Percentiles rank a stretch among this genome's conserved stretches.
Conservation (phyloP, 257 asterid species). For the Solanum piurae region DNA sequence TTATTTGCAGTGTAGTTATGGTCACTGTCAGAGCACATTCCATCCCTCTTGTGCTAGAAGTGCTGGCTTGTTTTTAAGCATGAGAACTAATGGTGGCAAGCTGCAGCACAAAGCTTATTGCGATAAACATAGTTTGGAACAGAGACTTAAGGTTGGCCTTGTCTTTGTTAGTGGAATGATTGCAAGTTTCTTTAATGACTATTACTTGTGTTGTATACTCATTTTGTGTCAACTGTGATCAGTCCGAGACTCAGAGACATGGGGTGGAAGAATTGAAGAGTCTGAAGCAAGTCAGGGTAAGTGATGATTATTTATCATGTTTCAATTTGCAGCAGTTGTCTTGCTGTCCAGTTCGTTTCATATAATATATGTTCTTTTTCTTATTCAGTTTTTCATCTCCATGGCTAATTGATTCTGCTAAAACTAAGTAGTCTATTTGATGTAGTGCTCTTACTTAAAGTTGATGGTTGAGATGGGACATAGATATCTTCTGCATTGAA, state of each 20-base stretch:
- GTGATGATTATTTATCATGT: slow-evolving; percentile 9
- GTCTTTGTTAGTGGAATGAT: neutral
- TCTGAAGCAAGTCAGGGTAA: slow-evolving; percentile 92
- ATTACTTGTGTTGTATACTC: neutral
- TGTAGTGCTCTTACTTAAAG: neutral
- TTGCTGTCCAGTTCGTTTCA: neutral
- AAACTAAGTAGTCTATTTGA: neutral
- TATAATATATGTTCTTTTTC: neutral
- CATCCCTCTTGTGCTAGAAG: slow-evolving; percentile 98
- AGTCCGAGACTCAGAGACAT: slow-evolving; percentile 74
- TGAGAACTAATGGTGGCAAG: slow-evolving; percentile 69
- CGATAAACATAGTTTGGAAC: slow-evolving; percentile 82
- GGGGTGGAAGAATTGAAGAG: slow-evolving; percentile 79
- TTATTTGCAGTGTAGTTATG: slow-evolving; percentile 76
- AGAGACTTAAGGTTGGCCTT: slow-evolving; percentile 71
- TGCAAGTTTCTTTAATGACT: neutral
- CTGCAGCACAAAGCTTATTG: slow-evolving; percentile 95
- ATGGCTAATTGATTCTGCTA: neutral
- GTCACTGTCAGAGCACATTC: slow-evolving; percentile 86
- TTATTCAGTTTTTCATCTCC: neutral
- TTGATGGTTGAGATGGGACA: neutral
- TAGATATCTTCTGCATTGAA: neutral
- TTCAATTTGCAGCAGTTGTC: neutral
- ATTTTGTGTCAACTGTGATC: slow-evolving; percentile 6
- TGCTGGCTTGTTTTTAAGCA: slow-evolving; percentile 81